Percentiles rank a stretch among this genome's conserved stretches.
phyloP scores from a whole-genome alignment of 345 rosid species.

The Geranium rotundifolium region DNA sequence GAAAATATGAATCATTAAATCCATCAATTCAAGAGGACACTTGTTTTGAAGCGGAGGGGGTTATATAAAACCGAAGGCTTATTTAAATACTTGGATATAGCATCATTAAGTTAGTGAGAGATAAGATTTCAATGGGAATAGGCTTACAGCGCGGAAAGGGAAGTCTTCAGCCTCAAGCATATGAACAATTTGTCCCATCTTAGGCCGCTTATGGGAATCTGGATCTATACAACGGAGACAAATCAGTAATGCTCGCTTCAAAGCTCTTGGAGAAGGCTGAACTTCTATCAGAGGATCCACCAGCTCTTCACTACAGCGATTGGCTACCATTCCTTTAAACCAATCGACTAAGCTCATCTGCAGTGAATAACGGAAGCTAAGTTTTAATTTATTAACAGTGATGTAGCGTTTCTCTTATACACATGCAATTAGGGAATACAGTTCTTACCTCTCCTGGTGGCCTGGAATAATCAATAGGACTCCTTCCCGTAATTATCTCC shows the following conservation, averaged over 20 bases:
- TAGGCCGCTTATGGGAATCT: slow-evolving; percentile 73
- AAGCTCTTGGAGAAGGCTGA: slow-evolving; percentile 55
- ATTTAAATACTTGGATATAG: too few relatives aligned
- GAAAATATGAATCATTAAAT: too few relatives aligned
- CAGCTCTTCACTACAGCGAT: slow-evolving; percentile 71
- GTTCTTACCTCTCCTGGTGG: slow-evolving; percentile 72
- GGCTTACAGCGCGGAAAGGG: slow-evolving; percentile 71
- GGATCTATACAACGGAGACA: slow-evolving; percentile 91
- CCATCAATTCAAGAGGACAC: too few relatives aligned
- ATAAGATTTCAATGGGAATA: neutral
- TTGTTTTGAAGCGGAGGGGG: too few relatives aligned
- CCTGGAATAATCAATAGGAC: slow-evolving; percentile 78
- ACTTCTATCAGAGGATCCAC: slow-evolving; percentile 63
- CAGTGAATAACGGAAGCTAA: too few relatives aligned
- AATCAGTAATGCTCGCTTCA: slow-evolving; percentile 64
- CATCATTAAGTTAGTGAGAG: too few relatives aligned
- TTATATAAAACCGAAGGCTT: too few relatives aligned
- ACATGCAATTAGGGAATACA: neutral
- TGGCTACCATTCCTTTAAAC: slow-evolving; percentile 93
- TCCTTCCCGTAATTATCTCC: slow-evolving; percentile 87
- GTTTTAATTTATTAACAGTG: too few relatives aligned
- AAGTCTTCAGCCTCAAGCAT: slow-evolving; percentile 93
- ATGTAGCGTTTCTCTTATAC: too few relatives aligned
- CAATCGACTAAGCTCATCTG: slow-evolving; percentile 94
- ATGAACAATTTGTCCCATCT: slow-evolving; percentile 95